phyloP scores from a whole-genome alignment of 2,329 filamentous ascomycete species.

The Verticillium longisporum region DNA sequence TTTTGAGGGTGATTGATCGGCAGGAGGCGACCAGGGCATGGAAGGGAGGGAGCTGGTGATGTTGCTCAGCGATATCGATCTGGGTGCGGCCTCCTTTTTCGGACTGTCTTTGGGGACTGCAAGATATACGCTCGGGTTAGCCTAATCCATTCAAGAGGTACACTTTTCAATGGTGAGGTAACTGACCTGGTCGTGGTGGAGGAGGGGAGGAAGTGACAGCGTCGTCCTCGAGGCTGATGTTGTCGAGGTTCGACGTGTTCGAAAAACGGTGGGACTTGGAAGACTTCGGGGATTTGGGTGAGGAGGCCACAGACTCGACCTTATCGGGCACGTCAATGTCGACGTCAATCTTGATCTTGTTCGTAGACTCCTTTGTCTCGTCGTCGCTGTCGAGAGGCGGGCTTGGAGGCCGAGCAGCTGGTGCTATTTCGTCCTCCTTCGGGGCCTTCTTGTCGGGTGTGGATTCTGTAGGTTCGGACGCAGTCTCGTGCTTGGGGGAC shows the following conservation, averaged over 20 bases:
- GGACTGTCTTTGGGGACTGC: constrained; percentile 19
- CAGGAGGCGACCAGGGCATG: constrained; percentile 63
- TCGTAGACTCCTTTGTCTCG: constrained; percentile 8
- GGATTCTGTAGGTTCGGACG: constrained; percentile 8
- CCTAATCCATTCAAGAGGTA: constrained; percentile 9
- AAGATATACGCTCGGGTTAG: constrained; percentile 2
- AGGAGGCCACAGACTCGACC: not conserved
- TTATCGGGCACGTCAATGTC: constrained; percentile 14
- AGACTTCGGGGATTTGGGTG: constrained; percentile 24
- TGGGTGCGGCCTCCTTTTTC: constrained; percentile 35
- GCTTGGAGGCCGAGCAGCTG: constrained; percentile 6
- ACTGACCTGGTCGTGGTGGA: constrained; percentile 24
- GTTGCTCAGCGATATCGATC: constrained; percentile 59
- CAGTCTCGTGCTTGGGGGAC: constrained; percentile 22
- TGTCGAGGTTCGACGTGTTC: constrained; percentile 41
- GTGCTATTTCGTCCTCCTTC: constrained; percentile 4
- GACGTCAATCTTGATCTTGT: constrained; percentile 18
- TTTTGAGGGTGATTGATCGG: constrained; percentile 41
- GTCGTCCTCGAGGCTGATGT: constrained; percentile 63
- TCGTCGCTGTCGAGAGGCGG: not conserved
- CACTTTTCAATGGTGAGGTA: constrained; percentile 7
- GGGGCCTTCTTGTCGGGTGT: constrained; percentile 5
- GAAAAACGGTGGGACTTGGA: constrained; percentile 38
- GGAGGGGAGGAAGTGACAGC: constrained; percentile 18
- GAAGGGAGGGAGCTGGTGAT: constrained; percentile 67